phyloP scores from a whole-genome alignment of 805 yeast genomes.

The Candida methanosorbosa region DNA sequence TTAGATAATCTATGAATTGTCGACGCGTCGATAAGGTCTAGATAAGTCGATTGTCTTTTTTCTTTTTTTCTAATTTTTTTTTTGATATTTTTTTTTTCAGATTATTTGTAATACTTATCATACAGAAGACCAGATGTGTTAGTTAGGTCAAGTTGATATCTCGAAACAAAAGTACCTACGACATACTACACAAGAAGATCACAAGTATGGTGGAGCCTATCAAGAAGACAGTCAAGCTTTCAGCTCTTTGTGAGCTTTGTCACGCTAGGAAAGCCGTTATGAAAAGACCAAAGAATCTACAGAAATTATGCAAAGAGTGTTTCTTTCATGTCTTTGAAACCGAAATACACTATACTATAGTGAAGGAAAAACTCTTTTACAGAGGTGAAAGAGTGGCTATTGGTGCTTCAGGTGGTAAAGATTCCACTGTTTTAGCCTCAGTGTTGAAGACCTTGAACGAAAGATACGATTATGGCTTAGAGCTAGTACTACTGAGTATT shows the following conservation, averaged over 20 bases:
- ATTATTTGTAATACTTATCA: too few species aligned
- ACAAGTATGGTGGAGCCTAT: not conserved
- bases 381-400: constrained; percentile 88
- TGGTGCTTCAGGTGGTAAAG: constrained; percentile 99
- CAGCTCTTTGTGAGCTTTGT: constrained; percentile 73
- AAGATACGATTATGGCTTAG: constrained; percentile 79
- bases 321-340: constrained; percentile 88
- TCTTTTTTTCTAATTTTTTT: not conserved
- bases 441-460: constrained; percentile 82
- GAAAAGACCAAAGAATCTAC: constrained; percentile 87
- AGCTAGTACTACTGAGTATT: constrained; percentile 72
- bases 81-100: not conserved
- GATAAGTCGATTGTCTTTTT: too few species aligned
- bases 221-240: constrained; percentile 24
- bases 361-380: constrained; percentile 56
- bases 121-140: too few species aligned
- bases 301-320: constrained; percentile 84
- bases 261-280: constrained; percentile 74
- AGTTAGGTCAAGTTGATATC: too few species aligned
- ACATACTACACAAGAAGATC: too few species aligned
- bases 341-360: constrained; percentile 88
- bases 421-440: constrained; percentile 90
- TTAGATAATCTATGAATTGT: too few species aligned
- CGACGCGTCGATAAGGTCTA: too few species aligned
- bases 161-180: too few species aligned